Evolutionary conservation across 345 rosid species (phyloP).

Genomic region (Abelmoschus esculentus): DNA sequence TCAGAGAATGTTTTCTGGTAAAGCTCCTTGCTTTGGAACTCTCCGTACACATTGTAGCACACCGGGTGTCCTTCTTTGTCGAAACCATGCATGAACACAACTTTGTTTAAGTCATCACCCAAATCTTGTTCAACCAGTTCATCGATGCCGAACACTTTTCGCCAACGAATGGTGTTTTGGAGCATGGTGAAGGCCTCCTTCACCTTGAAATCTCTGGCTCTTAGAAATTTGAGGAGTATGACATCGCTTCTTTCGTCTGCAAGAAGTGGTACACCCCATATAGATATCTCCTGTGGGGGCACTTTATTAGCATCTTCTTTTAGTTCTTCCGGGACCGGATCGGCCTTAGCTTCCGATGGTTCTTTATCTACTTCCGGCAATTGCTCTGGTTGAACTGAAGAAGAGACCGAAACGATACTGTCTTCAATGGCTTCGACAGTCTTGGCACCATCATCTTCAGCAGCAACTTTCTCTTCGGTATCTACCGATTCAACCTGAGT

Average conservation of each 20-base stretch:
- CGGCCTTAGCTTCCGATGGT: not conserved
- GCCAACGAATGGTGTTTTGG: constrained; percentile 47
- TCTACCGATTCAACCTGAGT: constrained; percentile 16
- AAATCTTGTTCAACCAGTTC: constrained; percentile 49
- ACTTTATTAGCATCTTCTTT: not conserved
- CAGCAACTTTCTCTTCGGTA: not conserved
- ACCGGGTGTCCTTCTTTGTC: constrained; percentile 81
- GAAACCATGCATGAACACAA: constrained; percentile 63
- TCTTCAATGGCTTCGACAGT: constrained; percentile 82
- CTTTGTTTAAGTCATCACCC: constrained; percentile 57
- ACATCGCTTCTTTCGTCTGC: constrained; percentile 50
- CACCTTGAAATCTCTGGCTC: constrained; percentile 62
- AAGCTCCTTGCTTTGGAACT: constrained; percentile 63
- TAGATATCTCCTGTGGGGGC: constrained; percentile 26
- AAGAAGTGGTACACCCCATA: constrained; percentile 53
- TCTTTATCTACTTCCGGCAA: not conserved
- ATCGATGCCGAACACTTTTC: constrained; percentile 49
- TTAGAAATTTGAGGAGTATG: constrained; percentile 48
- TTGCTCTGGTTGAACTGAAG: constrained; percentile 20
- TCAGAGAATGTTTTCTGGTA: constrained; percentile 39
- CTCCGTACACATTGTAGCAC: constrained; percentile 77
- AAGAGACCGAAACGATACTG: constrained; percentile 51
- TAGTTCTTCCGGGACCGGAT: constrained; percentile 8
- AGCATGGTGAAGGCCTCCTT: constrained; percentile 53
- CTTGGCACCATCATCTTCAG: constrained; percentile 75